Percentiles rank a stretch among this genome's conserved stretches.
Conservation (phyloP, 306 rosid species). For the Pueraria montana region DNA sequence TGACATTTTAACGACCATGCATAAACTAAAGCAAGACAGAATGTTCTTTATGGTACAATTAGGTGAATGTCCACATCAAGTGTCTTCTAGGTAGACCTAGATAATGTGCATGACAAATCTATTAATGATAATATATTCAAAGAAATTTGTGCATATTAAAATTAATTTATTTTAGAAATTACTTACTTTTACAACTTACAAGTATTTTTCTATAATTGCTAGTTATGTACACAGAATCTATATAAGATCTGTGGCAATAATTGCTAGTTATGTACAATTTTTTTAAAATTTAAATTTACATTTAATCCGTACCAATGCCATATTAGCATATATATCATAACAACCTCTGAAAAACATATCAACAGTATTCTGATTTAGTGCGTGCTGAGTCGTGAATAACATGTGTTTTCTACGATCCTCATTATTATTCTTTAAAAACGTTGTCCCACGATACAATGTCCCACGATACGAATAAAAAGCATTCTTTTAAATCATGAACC, state of each 20-base stretch:
- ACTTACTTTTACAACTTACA: not conserved
- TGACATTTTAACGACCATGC: slow-evolving; percentile 17
- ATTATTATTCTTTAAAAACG: not conserved
- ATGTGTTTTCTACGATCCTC: not conserved
- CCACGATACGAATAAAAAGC: not conserved
- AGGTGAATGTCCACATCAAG: slow-evolving; percentile 24
- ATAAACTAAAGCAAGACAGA: slow-evolving; percentile 9
- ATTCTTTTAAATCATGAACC: not conserved
- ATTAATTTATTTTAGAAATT: not conserved
- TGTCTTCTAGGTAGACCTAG: slow-evolving; percentile 22
- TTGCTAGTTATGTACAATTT: not conserved
- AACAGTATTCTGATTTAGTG: slow-evolving; percentile 26
- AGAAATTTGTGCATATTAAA: not conserved
- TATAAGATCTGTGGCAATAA: not conserved
- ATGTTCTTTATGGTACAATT: slow-evolving; percentile 37
- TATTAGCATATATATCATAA: not conserved
- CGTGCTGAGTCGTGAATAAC: slow-evolving; percentile 1
- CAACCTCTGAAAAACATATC: not conserved
- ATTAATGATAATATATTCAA: not conserved
- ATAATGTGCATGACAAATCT: slow-evolving; percentile 7
- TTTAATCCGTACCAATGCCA: slow-evolving; percentile 1
- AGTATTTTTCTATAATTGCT: not conserved
- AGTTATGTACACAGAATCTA: not conserved
- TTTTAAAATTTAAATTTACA: not conserved
- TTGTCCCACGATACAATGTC: not conserved